Evolutionary conservation across 2,329 filamentous ascomycete species (phyloP), one percentile per base, ranked within the genome.

Genomic region (Xylogone sp.): DNA sequence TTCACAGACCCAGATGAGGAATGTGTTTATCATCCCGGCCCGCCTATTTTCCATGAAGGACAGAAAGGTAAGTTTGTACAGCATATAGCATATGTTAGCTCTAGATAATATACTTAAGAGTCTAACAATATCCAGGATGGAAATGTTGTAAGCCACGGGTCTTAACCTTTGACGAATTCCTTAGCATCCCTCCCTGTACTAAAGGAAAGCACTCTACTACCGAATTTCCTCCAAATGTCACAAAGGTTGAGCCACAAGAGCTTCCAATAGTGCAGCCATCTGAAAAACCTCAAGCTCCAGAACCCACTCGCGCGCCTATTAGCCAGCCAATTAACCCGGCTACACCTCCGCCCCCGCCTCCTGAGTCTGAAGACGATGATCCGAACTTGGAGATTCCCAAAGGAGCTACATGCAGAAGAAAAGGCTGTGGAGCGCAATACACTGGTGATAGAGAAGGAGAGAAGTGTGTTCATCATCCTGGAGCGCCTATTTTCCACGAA

Each of bases 101-200:
- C 13, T 39, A 39, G 34, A 27, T 27, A 10, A 27, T 5, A 27
- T 27, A 27, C n/a, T 39, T 7, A 16, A 5, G 34, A 16, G 53
- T 51, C 56, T 52, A 19, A 52, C 48, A 29, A 47, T 45, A 46
- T 16, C 21, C 64, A 97, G 93, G 94, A 67, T 97, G 94, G 93
- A 95, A 96, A 76, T 99, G 94, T 77, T 99, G 94, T 82, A 97
- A 97, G 74, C 87, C 92, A 52, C 88, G 94, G 65, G 91, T 97
- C 63, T 78, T 99, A 63, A 97, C 91, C 53, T 99, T 99, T 69
- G 94, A 99, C 73, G 94, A 99, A 74, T 99, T 99, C 77, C 89
- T 99, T 71, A 71, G 78, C 54, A 97, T 99, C 62, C 77, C 88
- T 46, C 93, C 94, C 34, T 99, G 94, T 78, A 96, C 94, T 21